These are phyloP conservation scores for Arabis alpina DNA, from an alignment of 345 rosid species.

Conservation along the genomic window DNA sequence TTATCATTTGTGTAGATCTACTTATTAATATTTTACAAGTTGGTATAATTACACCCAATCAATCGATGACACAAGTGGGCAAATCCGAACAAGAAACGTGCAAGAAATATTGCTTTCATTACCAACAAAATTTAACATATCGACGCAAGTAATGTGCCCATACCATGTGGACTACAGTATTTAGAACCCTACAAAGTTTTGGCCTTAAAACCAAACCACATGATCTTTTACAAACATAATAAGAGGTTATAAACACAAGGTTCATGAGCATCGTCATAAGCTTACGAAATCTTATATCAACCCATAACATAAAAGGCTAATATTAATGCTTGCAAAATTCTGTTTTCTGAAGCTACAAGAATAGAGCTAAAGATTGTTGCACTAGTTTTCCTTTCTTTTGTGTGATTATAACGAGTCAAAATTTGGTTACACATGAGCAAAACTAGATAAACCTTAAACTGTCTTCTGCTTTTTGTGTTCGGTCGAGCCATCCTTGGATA, in stretches of 20 bases:
- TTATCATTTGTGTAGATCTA: no score
- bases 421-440: slow-evolving; percentile 26
- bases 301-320: not conserved
- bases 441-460: slow-evolving; percentile 25
- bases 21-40: no score
- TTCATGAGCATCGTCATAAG: not conserved
- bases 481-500: slow-evolving; percentile 32
- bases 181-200: slow-evolving; percentile 24
- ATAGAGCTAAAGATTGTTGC: not conserved
- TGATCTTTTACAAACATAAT: not conserved
- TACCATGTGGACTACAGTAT: not conserved
- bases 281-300: slow-evolving; percentile 5
- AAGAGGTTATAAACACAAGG: not conserved
- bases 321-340: not conserved
- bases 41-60: not conserved
- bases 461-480: slow-evolving; percentile 39
- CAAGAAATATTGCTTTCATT: not conserved
- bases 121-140: not conserved
- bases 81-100: not conserved
- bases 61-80: not conserved
- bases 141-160: not conserved
- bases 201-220: not conserved
- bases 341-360: not conserved
- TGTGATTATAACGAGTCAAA: slow-evolving; percentile 32
- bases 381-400: not conserved